Conservation (phyloP, 331 rosid species). For the Saraca asoca region DNA sequence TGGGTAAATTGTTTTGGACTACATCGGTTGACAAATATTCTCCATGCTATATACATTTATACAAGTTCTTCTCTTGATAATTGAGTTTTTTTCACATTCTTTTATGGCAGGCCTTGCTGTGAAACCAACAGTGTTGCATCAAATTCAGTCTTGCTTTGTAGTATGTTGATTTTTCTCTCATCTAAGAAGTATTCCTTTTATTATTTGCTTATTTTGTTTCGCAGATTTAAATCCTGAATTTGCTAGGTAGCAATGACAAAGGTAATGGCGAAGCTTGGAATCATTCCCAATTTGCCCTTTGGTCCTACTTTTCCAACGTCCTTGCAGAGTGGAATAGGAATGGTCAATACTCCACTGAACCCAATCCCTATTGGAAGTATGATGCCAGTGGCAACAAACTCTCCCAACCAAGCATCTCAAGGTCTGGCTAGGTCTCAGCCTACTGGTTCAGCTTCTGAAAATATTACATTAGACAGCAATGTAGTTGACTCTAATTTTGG, state of each 20-base stretch:
- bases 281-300: conserved; percentile 50
- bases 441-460: conserved; percentile 49
- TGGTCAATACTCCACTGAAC: conserved; percentile 35
- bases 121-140: conserved; percentile 74
- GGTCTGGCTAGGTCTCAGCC: conserved; percentile 50
- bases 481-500: conserved; percentile 49
- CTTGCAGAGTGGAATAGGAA: conserved; percentile 52
- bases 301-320: conserved; percentile 60
- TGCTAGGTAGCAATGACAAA: conserved; percentile 67
- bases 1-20: conserved; percentile 9
- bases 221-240: conserved; percentile 32
- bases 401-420: conserved; percentile 46
- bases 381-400: conserved; percentile 48
- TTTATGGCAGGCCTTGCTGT: conserved; percentile 73
- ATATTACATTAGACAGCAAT: conserved; percentile 37
- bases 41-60: conserved; percentile 3
- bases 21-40: background rate
- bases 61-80: conserved; percentile 21
- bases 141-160: conserved; percentile 59
- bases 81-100: conserved; percentile 1
- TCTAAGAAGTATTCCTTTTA: conserved; percentile 16
- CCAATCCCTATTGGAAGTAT: conserved; percentile 53
- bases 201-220: conserved; percentile 31
- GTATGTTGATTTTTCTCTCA: conserved; percentile 55
- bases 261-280: conserved; percentile 72